Evolutionary conservation across 2,329 filamentous ascomycete genomes (phyloP).

Genomic region (Aspergillus viridinutans): DNA sequence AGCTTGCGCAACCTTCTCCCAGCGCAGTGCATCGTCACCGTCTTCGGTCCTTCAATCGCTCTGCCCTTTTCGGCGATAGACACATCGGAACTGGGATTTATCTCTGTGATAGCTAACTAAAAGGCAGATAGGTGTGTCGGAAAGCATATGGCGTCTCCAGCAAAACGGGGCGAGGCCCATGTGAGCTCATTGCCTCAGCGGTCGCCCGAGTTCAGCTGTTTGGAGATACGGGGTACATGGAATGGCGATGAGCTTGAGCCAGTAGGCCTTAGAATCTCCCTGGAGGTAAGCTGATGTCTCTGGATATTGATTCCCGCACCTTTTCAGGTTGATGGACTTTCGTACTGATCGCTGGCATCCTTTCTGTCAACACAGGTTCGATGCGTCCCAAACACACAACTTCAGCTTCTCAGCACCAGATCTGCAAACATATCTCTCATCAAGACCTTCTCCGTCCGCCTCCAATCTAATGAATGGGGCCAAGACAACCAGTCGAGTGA

Average conservation of each 20-base stretch:
- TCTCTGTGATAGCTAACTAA: background rate
- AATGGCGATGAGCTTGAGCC: slow-evolving; percentile 20
- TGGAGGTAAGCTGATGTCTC: slow-evolving; percentile 26
- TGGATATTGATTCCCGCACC: background rate
- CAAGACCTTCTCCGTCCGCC: slow-evolving; percentile 8
- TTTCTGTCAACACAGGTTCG: slow-evolving; percentile 16
- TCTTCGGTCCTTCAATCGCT: background rate
- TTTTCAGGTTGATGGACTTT: background rate
- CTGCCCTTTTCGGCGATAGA: background rate
- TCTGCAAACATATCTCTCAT: slow-evolving; percentile 7
- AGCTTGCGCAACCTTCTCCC: background rate
- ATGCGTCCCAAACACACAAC: slow-evolving; percentile 17
- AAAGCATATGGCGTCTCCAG: background rate
- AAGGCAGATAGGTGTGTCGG: background rate
- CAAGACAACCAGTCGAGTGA: slow-evolving; percentile 2
- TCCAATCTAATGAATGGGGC: slow-evolving; percentile 2
- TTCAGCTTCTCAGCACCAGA: slow-evolving; percentile 20
- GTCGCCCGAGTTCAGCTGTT: slow-evolving; percentile 19
- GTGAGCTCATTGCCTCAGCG: slow-evolving; percentile 1
- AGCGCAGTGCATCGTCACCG: too few species aligned
- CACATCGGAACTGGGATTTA: background rate
- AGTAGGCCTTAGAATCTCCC: slow-evolving; percentile 21
- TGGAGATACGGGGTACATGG: slow-evolving; percentile 32
- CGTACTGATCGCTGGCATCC: background rate
- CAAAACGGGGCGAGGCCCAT: background rate